Percentiles rank a stretch among this genome's conserved stretches.
Conservation (phyloP, 2,329 filamentous ascomycete genomes). For the Colletotrichum scovillei region DNA sequence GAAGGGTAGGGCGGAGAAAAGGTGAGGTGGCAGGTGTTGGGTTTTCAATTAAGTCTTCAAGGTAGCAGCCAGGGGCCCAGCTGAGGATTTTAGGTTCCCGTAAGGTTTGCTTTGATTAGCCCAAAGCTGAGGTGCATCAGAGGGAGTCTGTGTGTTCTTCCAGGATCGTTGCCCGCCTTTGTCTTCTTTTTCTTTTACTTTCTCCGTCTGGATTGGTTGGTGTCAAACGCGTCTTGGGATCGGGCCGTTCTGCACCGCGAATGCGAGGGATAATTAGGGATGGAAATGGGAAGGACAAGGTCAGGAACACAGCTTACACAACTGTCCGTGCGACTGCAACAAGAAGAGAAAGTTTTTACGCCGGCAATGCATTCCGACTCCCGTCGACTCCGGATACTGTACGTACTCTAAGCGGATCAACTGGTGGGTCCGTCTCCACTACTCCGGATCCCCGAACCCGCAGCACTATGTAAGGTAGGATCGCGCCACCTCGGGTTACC, state of each 20-base stretch:
- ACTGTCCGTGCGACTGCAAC: constrained; percentile 2
- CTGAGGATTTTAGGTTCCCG: not conserved
- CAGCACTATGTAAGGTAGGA: not conserved
- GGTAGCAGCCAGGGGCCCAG: not conserved
- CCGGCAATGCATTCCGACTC: not conserved
- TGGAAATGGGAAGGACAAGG: not conserved
- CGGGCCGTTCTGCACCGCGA: constrained; percentile 3
- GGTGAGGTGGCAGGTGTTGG: not conserved
- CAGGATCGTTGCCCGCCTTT: too few relatives aligned
- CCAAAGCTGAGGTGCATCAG: not conserved
- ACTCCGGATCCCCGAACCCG: not conserved
- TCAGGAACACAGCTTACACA: not conserved
- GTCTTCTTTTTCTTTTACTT: not conserved
- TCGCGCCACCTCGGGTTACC: not conserved
- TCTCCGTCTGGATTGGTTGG: not conserved
- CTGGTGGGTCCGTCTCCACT: not conserved
- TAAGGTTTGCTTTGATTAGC: not conserved
- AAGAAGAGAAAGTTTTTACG: constrained; percentile 2
- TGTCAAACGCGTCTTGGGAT: not conserved
- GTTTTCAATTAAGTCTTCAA: not conserved
- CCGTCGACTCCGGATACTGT: too few relatives aligned
- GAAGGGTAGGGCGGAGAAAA: not conserved
- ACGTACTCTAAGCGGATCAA: not conserved
- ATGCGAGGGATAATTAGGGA: not conserved
- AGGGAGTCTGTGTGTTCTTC: not conserved